Base-by-base conservation (phyloP, 768 basidiomycete species). In the Leccinum fibrillosum region DNA sequence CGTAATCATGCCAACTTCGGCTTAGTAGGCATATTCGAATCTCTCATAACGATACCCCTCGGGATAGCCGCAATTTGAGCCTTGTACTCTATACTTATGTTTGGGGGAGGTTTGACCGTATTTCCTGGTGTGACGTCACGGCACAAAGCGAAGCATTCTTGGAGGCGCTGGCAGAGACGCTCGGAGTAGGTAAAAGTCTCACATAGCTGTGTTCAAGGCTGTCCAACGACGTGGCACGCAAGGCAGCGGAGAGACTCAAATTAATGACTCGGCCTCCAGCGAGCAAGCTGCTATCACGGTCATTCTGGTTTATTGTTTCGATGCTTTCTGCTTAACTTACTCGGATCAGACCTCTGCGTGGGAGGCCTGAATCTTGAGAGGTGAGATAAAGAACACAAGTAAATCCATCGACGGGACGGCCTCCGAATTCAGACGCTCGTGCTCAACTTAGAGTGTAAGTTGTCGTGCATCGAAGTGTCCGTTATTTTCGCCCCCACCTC, bases 401-500 rank as follows among this genome's bases (percentile, higher is more conserved):
- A 19, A 49, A 23, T 34, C 5, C 2, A 48, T 60, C 19, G 53
- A 42, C 49, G 50, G 47, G 55, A 42, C 30, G 51, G 39, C 53
- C 47, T 28, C 49, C 44, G 19, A 35, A 32, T 26, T 28, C 17
- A 17, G 15, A 15, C 13, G 25, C 47, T 52, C 51, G 34, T 39
- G 34, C 23, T 44, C 50, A 47, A 25, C 39, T 54, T 44, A 19
- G 42, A 19, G 19, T 50, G 45, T 42, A 13, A n/a, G 25, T 51
- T 42, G 10, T 48, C 53, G 30, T 13, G 21, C 23, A 5, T 49
- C 34, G 49, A 59, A 60, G 15, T 26, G 9, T 59, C 69, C 69
- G 71, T 56, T 53, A 28, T 64, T 69, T 66, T 71, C 65, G 69
- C 60, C n/a, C 32, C 37, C 47, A 56, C 19, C 51, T 59, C 59